Evolutionary conservation across 352 stramenopile genomes (phyloP), one percentile per base, ranked within the genome.

Genomic region (Phytophthora nicotianae): DNA sequence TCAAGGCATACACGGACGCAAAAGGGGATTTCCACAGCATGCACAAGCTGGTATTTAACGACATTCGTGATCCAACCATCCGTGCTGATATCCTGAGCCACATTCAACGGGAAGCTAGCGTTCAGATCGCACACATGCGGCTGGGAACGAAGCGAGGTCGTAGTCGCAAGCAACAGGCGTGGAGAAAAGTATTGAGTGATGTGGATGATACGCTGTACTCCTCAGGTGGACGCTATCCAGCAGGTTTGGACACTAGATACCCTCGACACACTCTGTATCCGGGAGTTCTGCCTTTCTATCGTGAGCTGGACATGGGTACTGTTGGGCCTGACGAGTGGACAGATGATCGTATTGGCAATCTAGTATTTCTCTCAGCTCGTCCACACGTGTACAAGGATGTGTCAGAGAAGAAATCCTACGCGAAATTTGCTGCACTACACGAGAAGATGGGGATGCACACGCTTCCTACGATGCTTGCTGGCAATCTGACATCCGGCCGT

Each of bases 361-460:
- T 99, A 11, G 97, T 98, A 2, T 99, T 99, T 68, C 74, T 99
- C 5, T 98, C 93, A 0, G 97, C 97, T n/a, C 77, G 97, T n/a
- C 97, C 97, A 4, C 97, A 99, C 70, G 88, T 99, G 46, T 99
- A 99, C 81, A 99, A 99, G 75, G 97, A 99, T 68, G 79, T 99
- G 46, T 98, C 93, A 20, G 97, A 99, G 70, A 98, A 98, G 61
- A 95, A 97, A 32, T 98, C 96, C 50, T 99, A 98, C 75, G 83
- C 84, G 21, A 99, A 99, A 53, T 99, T 99, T 77, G 86, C 96
- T 45, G 95, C 91, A 24, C 68, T 99, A 5, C 84, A 97, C 58
- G 78, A 92, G 54, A 83, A 85, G 69, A 89, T 93, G 70, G 91
- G 95, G 4, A 95, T 99, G 84, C 96, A 99, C 70, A 98, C 95